phyloP scores from a whole-genome alignment of 2,329 filamentous ascomycete species.

The Pseudogymnoascus sp. region DNA sequence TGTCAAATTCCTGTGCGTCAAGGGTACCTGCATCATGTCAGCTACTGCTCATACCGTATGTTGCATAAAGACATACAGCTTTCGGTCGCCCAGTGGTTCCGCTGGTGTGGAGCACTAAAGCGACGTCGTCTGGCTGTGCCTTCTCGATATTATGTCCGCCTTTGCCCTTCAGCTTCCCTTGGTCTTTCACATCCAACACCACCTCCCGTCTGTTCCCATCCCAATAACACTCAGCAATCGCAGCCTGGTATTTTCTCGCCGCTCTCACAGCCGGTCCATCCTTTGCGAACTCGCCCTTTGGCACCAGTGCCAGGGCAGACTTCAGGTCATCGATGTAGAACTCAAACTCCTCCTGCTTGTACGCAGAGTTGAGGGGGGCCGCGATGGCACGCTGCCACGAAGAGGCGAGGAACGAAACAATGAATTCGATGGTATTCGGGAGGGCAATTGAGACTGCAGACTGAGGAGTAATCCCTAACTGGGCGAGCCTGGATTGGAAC shows the following conservation, averaged over 20 bases:
- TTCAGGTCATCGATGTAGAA: slow-evolving; percentile 86
- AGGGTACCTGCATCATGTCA: slow-evolving; percentile 49
- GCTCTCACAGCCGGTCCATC: slow-evolving; percentile 66
- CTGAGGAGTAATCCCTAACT: slow-evolving; percentile 58
- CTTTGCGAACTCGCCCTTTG: slow-evolving; percentile 57
- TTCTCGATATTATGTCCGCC: slow-evolving; percentile 38
- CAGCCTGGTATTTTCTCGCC: slow-evolving; percentile 68
- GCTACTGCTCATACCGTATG: not conserved
- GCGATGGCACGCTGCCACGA: slow-evolving; percentile 79
- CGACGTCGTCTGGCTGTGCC: slow-evolving; percentile 68
- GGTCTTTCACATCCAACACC: slow-evolving; percentile 68
- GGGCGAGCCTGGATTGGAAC: slow-evolving; percentile 72
- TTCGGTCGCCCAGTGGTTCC: slow-evolving; percentile 81
- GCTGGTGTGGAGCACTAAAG: slow-evolving; percentile 73
- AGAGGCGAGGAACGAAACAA: slow-evolving; percentile 76
- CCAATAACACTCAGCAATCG: slow-evolving; percentile 83
- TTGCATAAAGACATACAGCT: slow-evolving; percentile 45
- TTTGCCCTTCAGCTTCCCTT: slow-evolving; percentile 53
- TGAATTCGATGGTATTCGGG: slow-evolving; percentile 79
- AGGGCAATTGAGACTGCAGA: slow-evolving; percentile 75
- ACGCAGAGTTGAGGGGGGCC: slow-evolving; percentile 77
- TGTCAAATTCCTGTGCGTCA: slow-evolving; percentile 73
- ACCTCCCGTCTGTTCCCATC: slow-evolving; percentile 56
- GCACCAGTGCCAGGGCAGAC: slow-evolving; percentile 69
- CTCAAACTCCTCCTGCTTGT: slow-evolving; percentile 85